Evolutionary conservation across 352 stramenopile genomes (phyloP), one percentile per base, ranked within the genome.

Genomic region (Pythium guiyangense): DNA sequence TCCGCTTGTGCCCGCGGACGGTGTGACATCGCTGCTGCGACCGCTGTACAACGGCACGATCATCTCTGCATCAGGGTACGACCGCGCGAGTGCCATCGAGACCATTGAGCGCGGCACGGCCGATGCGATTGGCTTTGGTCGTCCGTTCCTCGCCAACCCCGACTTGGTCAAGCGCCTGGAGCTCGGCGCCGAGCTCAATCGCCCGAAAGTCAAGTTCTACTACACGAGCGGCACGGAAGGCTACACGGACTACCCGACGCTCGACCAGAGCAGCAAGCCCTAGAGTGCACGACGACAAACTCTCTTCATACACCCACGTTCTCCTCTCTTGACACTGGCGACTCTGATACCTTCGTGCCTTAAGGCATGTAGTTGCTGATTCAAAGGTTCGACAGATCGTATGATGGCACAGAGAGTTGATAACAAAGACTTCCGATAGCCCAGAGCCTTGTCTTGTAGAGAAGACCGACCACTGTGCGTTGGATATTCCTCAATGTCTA

Each of bases 101-200:
- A 63, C 70, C 10, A 59, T 84, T 8, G 63, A 71, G 31, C 64
- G 66, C n/a, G 77, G 69, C 1, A 31, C 60, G 8, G 74, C 65
- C 1, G 73, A 89, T 54, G 63, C 59, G n/a, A 69, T 89, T 26
- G 73, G 67, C 8, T 88, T 77, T 59, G 77, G 75, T 8, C 68
- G 73, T 14, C 50, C 57, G n/a, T 89, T 86, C 62, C 83, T 89
- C 55, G 54, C 74, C 12, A 89, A 86, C 56, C 77, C 79, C 42
- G 77, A 88, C 57, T 48, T 89, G n/a, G 70, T 83, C 29, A 58
- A 70, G 42, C 69, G 74, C 17, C 59, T 88, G n/a, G 45, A 70
- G 49, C 34, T 79, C 35, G 59, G 64, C 18, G 60, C 67, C 11
- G 59, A 73, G 27, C 64, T 77, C 20, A 82, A 79, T 53, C 52